Evolutionary conservation across 768 basidiomycete genomes (phyloP).

Genomic region (Crucibulum laeve): DNA sequence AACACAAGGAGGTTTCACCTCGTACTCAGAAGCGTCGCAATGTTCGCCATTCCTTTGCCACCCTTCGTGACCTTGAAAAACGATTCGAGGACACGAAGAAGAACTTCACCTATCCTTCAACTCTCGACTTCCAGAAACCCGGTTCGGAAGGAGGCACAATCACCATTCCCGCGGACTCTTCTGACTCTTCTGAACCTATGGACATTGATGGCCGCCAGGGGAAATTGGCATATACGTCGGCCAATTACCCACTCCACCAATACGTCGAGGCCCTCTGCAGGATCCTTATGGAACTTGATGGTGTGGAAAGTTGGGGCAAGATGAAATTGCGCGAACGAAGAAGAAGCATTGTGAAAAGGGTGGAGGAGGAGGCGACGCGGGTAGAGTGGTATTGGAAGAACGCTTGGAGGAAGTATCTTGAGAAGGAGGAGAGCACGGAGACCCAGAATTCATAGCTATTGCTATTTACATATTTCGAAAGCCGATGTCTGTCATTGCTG

Average conservation of each 20-base stretch:
- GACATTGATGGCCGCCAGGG: constrained; percentile 13
- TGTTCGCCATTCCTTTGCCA: constrained; percentile 31
- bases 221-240: constrained; percentile 57
- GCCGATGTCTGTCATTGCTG: too few species aligned
- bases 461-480: too few species aligned
- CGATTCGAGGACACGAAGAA: constrained; percentile 40
- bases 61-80: constrained; percentile 32
- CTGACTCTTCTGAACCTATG: constrained; percentile 17
- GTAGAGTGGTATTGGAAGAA: constrained; percentile 44
- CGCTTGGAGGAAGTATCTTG: constrained; percentile 25
- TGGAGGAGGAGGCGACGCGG: constrained; percentile 57
- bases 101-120: constrained; percentile 37
- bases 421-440: constrained; percentile 7
- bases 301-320: constrained; percentile 61
- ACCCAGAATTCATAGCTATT: neutral
- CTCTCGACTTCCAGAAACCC: constrained; percentile 43
- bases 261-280: constrained; percentile 62
- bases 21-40: constrained; percentile 47
- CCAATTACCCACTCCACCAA: constrained; percentile 56
- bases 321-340: constrained; percentile 45
- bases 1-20: constrained; percentile 35
- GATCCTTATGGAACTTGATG: constrained; percentile 64
- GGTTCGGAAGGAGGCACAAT: constrained; percentile 21
- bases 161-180: constrained; percentile 18
- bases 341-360: constrained; percentile 45